Conservation (phyloP, 352 stramenopile genomes). For the Pythium brachiatum region DNA sequence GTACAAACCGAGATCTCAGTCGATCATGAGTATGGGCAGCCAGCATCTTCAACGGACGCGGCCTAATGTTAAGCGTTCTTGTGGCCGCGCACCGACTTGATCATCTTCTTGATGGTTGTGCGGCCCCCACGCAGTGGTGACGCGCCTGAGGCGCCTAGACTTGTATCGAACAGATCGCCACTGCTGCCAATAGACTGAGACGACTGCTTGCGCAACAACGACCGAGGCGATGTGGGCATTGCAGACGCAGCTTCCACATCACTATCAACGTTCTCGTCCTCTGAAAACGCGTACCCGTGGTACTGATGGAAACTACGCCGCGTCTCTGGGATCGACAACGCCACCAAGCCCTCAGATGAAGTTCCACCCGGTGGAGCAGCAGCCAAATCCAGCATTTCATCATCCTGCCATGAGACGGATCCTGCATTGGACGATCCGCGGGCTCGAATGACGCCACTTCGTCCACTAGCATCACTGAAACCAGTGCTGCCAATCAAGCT, state of each 20-base stretch:
- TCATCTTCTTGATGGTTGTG: conserved; percentile 61
- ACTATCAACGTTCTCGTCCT: conserved; percentile 73
- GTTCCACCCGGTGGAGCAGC: neutral
- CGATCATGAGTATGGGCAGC: neutral
- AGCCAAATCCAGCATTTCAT: neutral
- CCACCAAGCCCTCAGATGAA: neutral
- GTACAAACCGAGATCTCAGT: conserved; percentile 18
- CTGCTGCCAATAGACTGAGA: conserved; percentile 16
- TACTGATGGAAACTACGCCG: conserved; percentile 32
- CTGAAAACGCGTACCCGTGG: conserved; percentile 77
- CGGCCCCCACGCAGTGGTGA: conserved; percentile 13
- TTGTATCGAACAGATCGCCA: neutral
- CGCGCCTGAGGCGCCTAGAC: neutral
- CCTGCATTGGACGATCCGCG: conserved; percentile 45
- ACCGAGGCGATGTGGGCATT: conserved; percentile 8
- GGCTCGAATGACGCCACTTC: conserved; percentile 41
- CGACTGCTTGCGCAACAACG: conserved; percentile 6
- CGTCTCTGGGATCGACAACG: conserved; percentile 1
- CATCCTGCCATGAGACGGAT: conserved; percentile 17
- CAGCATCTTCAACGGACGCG: neutral
- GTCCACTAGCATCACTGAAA: conserved; percentile 15
- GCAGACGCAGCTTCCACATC: conserved; percentile 46
- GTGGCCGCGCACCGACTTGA: conserved; percentile 67
- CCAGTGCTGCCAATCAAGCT: conserved; percentile 39
- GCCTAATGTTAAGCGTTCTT: conserved; percentile 53